These are phyloP conservation scores for Eremothecium cymbalariae DNA, from an alignment of 1,139 yeast genomes.

Conservation along the genomic window DNA sequence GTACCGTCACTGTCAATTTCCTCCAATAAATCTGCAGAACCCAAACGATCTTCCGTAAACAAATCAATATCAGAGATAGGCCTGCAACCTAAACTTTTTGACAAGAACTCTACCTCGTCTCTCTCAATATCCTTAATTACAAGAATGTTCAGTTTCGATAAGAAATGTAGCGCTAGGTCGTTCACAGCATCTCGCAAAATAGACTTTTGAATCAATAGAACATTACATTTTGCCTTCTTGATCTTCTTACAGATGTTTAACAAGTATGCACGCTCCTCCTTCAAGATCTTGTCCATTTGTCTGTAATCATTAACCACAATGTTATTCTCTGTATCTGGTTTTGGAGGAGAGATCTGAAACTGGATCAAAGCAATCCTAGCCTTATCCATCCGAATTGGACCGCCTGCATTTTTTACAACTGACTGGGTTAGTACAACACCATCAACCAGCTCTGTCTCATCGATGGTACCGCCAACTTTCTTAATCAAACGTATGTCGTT, in stretches of 20 bases:
- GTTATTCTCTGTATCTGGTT: constrained; percentile 97
- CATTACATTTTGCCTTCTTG: constrained; percentile 95
- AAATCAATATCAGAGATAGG: constrained; percentile 94
- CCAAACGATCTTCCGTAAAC: constrained; percentile 87
- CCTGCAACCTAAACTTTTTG: constrained; percentile 86
- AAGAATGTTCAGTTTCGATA: constrained; percentile 85
- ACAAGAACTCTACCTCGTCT: constrained; percentile 89
- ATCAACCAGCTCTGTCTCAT: constrained; percentile 85
- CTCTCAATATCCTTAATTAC: constrained; percentile 94
- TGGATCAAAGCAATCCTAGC: constrained; percentile 89
- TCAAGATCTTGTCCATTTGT: constrained; percentile 97
- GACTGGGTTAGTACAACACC: constrained; percentile 92
- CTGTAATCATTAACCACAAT: constrained; percentile 96
- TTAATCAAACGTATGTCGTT: constrained; percentile 82
- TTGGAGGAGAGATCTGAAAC: constrained; percentile 96
- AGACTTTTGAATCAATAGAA: constrained; percentile 84
- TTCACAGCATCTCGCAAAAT: constrained; percentile 95
- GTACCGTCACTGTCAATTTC: constrained; percentile 91
- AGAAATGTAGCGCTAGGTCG: constrained; percentile 89
- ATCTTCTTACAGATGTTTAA: constrained; percentile 92
- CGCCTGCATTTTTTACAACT: constrained; percentile 85
- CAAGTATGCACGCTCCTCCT: constrained; percentile 93
- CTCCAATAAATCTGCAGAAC: constrained; percentile 85
- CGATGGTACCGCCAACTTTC: constrained; percentile 96
- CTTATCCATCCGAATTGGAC: constrained; percentile 92